Base-by-base conservation (phyloP, 805 yeast genomes). In the Kodamaea nitidulidarum region DNA sequence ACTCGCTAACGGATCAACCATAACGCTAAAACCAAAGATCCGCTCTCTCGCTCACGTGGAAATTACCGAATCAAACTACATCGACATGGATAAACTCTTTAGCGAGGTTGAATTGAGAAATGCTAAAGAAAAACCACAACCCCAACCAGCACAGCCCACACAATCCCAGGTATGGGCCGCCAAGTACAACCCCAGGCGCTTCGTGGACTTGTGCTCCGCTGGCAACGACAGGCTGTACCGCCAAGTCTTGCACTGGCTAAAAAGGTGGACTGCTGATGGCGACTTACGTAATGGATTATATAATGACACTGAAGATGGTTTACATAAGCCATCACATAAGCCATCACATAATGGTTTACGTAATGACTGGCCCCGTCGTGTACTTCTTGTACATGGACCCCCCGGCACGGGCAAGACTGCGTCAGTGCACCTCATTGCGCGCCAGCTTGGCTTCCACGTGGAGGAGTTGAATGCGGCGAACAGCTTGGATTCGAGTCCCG, bases 341-440 rank as follows among this genome's bases (percentile, higher is more conserved):
- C n/a, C n/a, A n/a, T 20, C 22, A 20, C 22, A 8, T 20, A 8
- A 20, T 20, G 22, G 22, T 20, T 10, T 25, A 25, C n/a, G n/a
- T 25, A 25, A 27, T 8, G 28, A 25, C 14, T n/a, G 7, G 12
- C 10, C 71, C 71, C 4, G 73, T 38, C 82, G 78, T 46, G 70
- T 93, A 0, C 55, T 93, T 15, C 63, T 93, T 29, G 73, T 93
- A 8, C 88, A 83, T 55, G 98, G 98, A 0, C 93, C 96, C 0
- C 88, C 96, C 0, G 98, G 98, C 2, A 71, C 84, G 12, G 98
- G 98, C 7, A 91, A 91, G 55, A 90, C 98, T 0, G 77, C 93
- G 0, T 81, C 88, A 2, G 87, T 91, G 0, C 96, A 90, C 53
- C 76, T 88, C 1, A 73, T 88, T 26, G 93, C 96, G 3, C 72